phyloP scores from a whole-genome alignment of 805 yeast genomes.

The Maudiozyma barnettii region DNA sequence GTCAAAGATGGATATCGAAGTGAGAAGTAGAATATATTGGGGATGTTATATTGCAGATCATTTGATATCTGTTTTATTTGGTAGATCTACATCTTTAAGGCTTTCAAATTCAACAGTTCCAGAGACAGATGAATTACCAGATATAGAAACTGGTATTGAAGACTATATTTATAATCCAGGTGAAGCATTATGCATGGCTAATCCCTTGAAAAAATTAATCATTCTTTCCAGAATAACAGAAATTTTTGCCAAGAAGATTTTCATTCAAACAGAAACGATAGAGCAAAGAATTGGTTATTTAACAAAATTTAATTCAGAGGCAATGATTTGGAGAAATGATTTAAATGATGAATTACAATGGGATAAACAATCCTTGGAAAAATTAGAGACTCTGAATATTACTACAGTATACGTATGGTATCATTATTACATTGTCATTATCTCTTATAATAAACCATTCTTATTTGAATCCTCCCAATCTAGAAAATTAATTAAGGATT shows the following conservation, averaged over 20 bases:
- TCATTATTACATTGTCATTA: slow-evolving; percentile 44
- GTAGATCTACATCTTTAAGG: slow-evolving; percentile 45
- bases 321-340: slow-evolving; percentile 37
- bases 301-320: slow-evolving; percentile 36
- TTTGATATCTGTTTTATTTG: slow-evolving; percentile 44
- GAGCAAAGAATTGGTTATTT: slow-evolving; percentile 30
- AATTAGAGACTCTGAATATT: slow-evolving; percentile 36
- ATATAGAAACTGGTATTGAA: slow-evolving; percentile 45
- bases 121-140: slow-evolving; percentile 47
- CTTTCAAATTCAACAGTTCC: slow-evolving; percentile 49
- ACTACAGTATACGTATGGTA: slow-evolving; percentile 39
- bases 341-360: slow-evolving; percentile 39
- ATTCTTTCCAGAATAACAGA: slow-evolving; percentile 30
- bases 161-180: slow-evolving; percentile 36
- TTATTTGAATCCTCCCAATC: slow-evolving; percentile 23
- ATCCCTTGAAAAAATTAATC: slow-evolving; percentile 32
- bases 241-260: slow-evolving; percentile 22
- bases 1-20: slow-evolving; percentile 39
- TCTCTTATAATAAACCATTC: slow-evolving; percentile 50
- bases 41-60: slow-evolving; percentile 54
- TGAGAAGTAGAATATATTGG: slow-evolving; percentile 52
- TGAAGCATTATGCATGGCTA: slow-evolving; percentile 16
- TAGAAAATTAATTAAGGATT: slow-evolving; percentile 15
- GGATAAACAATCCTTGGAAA: slow-evolving; percentile 31
- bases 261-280: slow-evolving; percentile 19